phyloP scores from a whole-genome alignment of 1,139 yeast genomes.

The Zhuliangozyma parablackwelliae region DNA sequence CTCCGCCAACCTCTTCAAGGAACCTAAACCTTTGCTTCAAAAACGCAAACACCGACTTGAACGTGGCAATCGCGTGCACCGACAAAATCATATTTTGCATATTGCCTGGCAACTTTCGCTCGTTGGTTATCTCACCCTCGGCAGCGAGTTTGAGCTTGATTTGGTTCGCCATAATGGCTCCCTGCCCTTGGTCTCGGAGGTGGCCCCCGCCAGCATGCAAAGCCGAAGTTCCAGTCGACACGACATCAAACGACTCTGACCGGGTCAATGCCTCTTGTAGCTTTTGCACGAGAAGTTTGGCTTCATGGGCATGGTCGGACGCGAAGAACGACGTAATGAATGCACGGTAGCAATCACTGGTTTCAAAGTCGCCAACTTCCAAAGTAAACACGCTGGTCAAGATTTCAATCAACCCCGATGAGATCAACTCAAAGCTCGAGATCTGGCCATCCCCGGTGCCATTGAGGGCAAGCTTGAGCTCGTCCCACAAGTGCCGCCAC shows the following conservation, averaged over 20 bases:
- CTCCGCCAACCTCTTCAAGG: constrained; percentile 15
- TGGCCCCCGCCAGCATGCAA: constrained; percentile 40
- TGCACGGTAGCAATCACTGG: constrained; percentile 31
- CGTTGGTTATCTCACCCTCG: constrained; percentile 16
- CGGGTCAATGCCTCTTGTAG: constrained; percentile 75
- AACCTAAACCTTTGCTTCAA: constrained; percentile 35
- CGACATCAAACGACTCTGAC: constrained; percentile 70
- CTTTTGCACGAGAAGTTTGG: constrained; percentile 33
- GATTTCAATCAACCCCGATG: constrained; percentile 59
- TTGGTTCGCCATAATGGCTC: constrained; percentile 70
- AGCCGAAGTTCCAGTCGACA: too few relatives aligned
- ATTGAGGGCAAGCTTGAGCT: constrained; percentile 27
- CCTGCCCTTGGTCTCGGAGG: constrained; percentile 22
- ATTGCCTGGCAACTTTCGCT: constrained; percentile 18
- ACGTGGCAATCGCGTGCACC: constrained; percentile 89
- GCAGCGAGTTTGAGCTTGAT: constrained; percentile 52
- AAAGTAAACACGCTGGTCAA: constrained; percentile 40
- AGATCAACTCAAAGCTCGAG: constrained; percentile 73
- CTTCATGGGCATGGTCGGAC: constrained; percentile 19
- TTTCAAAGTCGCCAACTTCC: constrained; percentile 18
- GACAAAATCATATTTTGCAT: constrained; percentile 50
- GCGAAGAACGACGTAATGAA: constrained; percentile 47
- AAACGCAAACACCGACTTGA: constrained; percentile 66
- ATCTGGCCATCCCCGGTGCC: constrained; percentile 20
- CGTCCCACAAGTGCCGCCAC: constrained; percentile 48